Conservation (phyloP, 768 basidiomycete genomes). For the Leccinum imitatum region DNA sequence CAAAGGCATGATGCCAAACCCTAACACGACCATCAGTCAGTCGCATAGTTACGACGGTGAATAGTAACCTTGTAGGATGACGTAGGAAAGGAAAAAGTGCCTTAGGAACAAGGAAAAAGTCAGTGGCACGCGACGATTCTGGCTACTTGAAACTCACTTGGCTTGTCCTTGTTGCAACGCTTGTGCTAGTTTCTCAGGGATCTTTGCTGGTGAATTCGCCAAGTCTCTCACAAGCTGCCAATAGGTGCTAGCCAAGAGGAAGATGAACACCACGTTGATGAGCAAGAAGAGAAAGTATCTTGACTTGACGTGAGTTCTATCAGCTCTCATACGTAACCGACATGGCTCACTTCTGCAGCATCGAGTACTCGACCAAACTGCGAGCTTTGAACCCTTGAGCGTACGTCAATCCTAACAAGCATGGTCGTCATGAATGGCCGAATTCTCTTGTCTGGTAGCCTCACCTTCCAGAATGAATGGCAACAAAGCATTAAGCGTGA, state of each 20-base stretch:
- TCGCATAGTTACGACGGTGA: background rate
- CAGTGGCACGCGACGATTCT: slow-evolving; percentile 10
- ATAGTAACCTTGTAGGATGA: slow-evolving; percentile 71
- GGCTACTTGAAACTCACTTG: slow-evolving; percentile 40
- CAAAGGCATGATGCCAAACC: slow-evolving; percentile 91
- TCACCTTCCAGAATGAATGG: slow-evolving; percentile 89
- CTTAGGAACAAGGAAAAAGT: slow-evolving; percentile 32
- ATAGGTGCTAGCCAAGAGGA: slow-evolving; percentile 88
- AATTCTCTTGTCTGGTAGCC: slow-evolving; percentile 4
- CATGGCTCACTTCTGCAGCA: slow-evolving; percentile 78
- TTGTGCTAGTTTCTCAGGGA: slow-evolving; percentile 88
- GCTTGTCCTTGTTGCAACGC: slow-evolving; percentile 79
- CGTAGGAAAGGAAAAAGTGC: slow-evolving; percentile 84
- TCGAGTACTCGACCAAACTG: slow-evolving; percentile 91
- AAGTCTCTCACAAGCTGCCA: slow-evolving; percentile 90
- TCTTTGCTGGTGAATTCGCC: slow-evolving; percentile 90
- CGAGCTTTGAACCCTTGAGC: slow-evolving; percentile 88
- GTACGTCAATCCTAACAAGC: slow-evolving; percentile 65
- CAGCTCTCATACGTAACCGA: background rate
- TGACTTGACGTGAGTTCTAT: slow-evolving; percentile 13
- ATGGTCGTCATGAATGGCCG: background rate
- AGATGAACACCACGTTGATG: slow-evolving; percentile 92
- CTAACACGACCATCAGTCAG: slow-evolving; percentile 37
- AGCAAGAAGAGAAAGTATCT: slow-evolving; percentile 95
- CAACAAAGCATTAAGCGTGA: slow-evolving; percentile 81